These are phyloP conservation scores for Trypanosoma conorhini DNA, from an alignment of 208 protist species.

Conservation along the genomic window DNA sequence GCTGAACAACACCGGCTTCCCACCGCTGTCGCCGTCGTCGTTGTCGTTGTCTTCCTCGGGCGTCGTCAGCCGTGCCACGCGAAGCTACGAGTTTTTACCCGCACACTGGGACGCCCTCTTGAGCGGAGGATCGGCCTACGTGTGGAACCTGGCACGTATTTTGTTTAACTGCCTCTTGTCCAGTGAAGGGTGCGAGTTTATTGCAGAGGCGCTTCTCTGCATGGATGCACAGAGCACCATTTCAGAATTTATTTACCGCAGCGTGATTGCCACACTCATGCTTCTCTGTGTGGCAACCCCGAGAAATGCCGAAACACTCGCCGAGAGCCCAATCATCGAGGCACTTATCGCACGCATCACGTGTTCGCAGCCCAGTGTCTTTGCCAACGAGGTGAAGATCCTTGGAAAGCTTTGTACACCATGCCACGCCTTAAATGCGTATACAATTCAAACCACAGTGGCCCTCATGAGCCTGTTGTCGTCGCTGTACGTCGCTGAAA, in stretches of 20 bases:
- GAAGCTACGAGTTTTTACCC: conserved; percentile 63
- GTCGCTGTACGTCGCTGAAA: conserved; percentile 45
- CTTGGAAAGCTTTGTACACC: conserved; percentile 19
- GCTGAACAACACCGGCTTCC: background rate
- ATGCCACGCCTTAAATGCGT: conserved; percentile 45
- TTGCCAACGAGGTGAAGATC: conserved; percentile 32
- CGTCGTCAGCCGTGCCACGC: background rate
- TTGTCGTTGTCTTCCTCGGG: conserved; percentile 4
- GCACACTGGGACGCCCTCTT: conserved; percentile 68
- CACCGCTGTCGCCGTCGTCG: conserved; percentile 16
- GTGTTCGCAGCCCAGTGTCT: conserved; percentile 58
- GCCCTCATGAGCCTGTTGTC: conserved; percentile 60
- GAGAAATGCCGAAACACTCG: conserved; percentile 53
- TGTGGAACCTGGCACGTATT: conserved; percentile 70
- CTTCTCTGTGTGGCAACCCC: conserved; percentile 71
- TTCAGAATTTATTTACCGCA: conserved; percentile 68
- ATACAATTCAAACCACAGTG: conserved; percentile 68
- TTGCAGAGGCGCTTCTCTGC: conserved; percentile 51
- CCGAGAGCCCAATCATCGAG: conserved; percentile 47
- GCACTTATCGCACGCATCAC: conserved; percentile 63
- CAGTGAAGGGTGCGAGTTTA: conserved; percentile 31
- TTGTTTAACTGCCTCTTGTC: conserved; percentile 55
- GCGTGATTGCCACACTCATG: conserved; percentile 59
- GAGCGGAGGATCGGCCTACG: conserved; percentile 36
- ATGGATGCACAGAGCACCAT: conserved; percentile 50